Base-by-base conservation (phyloP, 2,329 filamentous ascomycete genomes). In the Botrytis porri region DNA sequence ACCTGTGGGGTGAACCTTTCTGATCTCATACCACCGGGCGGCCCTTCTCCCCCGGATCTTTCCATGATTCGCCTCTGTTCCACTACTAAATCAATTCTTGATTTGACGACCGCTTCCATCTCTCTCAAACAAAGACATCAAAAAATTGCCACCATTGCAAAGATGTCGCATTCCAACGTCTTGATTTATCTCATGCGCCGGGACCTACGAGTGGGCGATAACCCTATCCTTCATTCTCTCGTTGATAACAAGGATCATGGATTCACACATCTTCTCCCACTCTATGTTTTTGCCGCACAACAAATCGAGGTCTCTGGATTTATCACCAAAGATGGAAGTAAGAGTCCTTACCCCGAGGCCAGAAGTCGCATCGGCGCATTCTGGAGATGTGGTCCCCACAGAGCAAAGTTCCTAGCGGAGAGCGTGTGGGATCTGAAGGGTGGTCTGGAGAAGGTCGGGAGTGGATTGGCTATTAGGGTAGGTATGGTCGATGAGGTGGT, bases 261-360 rank as follows among this genome's bases (percentile, higher is more conserved):
- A 6, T 89, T 86, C 78, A 92, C 90, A 1, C 91, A 95, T 79
- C 80, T 95, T 1, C 84, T 95, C 1, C 93, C 93, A 12, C 82
- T 94, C 59, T 93, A 90, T 79, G 83, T 93, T 32, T 89, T 94
- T 69, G 85, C 89, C 0, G 87, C 91, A 4, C 85, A 92, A 69
- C 92, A 95, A 77, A 83, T 95, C 35, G 92, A 95, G 79, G 84
- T 93, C 0, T 92, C 90, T 0, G 93, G 93, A 2, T 93, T 95
- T 77, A 82, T 95, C n/a, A 83, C 84, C 18, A 77, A 82, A 66
- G 71, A 76, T 70, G 69, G 75, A 54, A 77, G 75, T 61, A 82
- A 84, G 66, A 92, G 86, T 10, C 93, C 93, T 0, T 94, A 92
- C 75, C 89, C 89, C 0, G 88, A 90, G 78, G 91, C 92, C 5